Conservation (phyloP, 75 land plant genomes). For the Pinus taeda region DNA sequence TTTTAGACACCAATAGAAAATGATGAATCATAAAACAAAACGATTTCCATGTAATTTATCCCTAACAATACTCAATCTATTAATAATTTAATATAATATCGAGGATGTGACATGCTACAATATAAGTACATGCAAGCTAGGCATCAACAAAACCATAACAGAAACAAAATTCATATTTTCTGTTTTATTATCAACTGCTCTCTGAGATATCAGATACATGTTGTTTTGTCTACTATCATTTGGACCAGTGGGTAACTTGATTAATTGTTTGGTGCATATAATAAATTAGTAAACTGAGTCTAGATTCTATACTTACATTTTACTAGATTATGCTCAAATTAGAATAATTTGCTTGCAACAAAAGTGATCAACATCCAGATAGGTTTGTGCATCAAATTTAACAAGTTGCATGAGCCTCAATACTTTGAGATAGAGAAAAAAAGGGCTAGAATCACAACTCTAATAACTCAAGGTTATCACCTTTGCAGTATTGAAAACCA, state of each 20-base stretch:
- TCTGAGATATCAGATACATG: not conserved
- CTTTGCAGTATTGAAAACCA: slow-evolving; percentile 64
- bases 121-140: not conserved
- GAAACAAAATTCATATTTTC: not conserved
- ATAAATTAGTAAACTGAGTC: not conserved
- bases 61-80: not conserved
- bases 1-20: not conserved
- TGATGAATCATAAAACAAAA: not conserved
- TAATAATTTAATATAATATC: not conserved
- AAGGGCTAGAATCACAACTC: not conserved
- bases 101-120: not conserved
- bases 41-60: not conserved
- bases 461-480: slow-evolving; percentile 19
- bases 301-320: not conserved
- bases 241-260: not conserved
- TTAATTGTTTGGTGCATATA: not conserved
- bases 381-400: not conserved
- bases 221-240: not conserved
- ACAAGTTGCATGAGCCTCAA: not conserved
- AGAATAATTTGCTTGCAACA: not conserved
- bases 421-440: not conserved
- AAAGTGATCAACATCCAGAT: not conserved
- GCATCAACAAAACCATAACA: not conserved
- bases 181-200: not conserved
- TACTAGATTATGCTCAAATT: not conserved